A percentile compares a stretch with the other conserved stretches of the same genome.
phyloP scores from a whole-genome alignment of 768 basidiomycete species.

The Piloderma croceum region DNA sequence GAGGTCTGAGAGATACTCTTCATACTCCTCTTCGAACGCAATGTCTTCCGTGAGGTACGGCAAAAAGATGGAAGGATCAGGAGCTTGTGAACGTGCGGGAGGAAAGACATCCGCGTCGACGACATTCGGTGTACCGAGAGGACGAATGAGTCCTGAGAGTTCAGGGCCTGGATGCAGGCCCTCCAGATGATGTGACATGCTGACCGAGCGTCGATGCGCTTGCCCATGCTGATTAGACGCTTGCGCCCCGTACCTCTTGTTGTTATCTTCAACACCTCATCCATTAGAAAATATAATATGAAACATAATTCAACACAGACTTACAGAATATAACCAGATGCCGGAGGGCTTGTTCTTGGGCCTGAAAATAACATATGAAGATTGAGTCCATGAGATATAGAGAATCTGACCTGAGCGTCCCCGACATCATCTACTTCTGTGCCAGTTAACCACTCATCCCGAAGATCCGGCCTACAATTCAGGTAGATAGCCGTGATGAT shows the following conservation, averaged over 20 bases:
- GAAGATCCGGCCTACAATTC: conserved; percentile 92
- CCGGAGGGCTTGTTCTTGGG: conserved; percentile 91
- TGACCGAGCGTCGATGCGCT: conserved; percentile 74
- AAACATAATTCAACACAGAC: conserved; percentile 22
- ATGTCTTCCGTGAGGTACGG: conserved; percentile 92
- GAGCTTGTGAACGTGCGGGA: conserved; percentile 81
- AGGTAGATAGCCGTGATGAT: conserved; percentile 98
- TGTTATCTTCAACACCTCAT: conserved; percentile 60
- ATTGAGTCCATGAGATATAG: conserved; percentile 1
- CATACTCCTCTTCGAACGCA: conserved; percentile 95
- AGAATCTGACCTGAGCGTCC: conserved; percentile 72
- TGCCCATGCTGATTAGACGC: conserved; percentile 46
- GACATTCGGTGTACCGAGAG: conserved; percentile 68
- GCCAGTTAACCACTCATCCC: conserved; percentile 96
- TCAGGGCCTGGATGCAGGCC: conserved; percentile 72
- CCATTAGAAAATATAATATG: conserved; percentile 9
- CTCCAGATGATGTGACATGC: conserved; percentile 78
- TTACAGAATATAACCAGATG: conserved; percentile 92
- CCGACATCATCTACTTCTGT: conserved; percentile 86
- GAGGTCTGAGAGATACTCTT: conserved; percentile 89
- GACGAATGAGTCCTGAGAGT: conserved; percentile 66
- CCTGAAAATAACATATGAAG: conserved; percentile 39
- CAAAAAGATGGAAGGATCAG: conserved; percentile 77
- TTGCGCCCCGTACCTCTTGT: conserved; percentile 73
- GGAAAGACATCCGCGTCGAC: conserved; percentile 93